Conservation (phyloP, 2,329 filamentous ascomycete genomes). For the Neocatenulostroma microsporum region DNA sequence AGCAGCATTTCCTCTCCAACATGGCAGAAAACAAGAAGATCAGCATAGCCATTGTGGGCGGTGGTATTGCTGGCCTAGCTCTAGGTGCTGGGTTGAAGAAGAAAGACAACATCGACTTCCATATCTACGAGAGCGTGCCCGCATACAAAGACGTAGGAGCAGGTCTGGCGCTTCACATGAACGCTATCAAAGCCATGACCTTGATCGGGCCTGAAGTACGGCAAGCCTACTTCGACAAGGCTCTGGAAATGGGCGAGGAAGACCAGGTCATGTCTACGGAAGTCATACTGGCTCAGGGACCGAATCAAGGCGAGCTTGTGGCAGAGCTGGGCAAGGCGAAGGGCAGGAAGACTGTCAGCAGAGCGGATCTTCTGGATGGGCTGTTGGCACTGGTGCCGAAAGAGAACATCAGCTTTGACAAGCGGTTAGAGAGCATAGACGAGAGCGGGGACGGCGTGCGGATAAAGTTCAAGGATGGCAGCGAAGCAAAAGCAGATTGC, state of each 20-base stretch:
- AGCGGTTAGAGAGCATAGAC: constrained; percentile 34
- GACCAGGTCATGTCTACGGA: constrained; percentile 27
- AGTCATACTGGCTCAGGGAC: constrained; percentile 27
- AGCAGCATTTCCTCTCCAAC: not conserved
- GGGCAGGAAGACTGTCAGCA: constrained; percentile 33
- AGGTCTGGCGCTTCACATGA: constrained; percentile 45
- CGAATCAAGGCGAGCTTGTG: constrained; percentile 36
- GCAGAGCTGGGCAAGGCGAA: constrained; percentile 31
- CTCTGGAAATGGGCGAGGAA: constrained; percentile 40
- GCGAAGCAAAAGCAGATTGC: constrained; percentile 38
- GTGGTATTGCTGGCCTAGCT: constrained; percentile 45
- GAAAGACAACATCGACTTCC: constrained; percentile 37
- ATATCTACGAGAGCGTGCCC: constrained; percentile 44
- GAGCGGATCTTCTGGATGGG: constrained; percentile 44
- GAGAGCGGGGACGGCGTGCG: constrained; percentile 24
- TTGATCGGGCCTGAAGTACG: constrained; percentile 30
- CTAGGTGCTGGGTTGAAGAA: constrained; percentile 41
- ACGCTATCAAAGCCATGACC: constrained; percentile 45
- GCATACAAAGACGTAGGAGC: constrained; percentile 44
- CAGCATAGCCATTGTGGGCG: constrained; percentile 43
- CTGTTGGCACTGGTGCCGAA: constrained; percentile 40
- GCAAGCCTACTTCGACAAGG: constrained; percentile 43
- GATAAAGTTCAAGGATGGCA: constrained; percentile 44
- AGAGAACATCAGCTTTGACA: constrained; percentile 38
- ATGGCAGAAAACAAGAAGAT: constrained; percentile 17